phyloP scores from a whole-genome alignment of 768 basidiomycete species.

The Gymnopilus dilepis region DNA sequence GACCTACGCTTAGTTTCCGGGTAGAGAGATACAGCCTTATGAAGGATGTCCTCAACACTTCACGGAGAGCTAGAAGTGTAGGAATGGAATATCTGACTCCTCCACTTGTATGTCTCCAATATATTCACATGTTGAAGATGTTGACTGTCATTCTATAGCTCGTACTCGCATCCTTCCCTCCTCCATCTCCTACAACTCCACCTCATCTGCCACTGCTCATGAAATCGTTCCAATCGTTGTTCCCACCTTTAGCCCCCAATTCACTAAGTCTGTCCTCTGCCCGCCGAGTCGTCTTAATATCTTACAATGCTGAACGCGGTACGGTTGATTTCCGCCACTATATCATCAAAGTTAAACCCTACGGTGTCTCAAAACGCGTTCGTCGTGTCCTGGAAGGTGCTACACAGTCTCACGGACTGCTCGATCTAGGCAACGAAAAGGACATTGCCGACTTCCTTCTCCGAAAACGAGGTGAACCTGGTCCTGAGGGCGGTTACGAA shows the following conservation, averaged over 20 bases:
- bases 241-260: constrained; percentile 89
- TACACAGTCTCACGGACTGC: constrained; percentile 45
- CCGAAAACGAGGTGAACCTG: constrained; percentile 64
- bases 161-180: constrained; percentile 88
- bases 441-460: constrained; percentile 97
- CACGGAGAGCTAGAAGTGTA: constrained; percentile 71
- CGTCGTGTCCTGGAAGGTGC: constrained; percentile 81
- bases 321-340: constrained; percentile 95
- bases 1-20: constrained; percentile 93
- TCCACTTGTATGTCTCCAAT: constrained; percentile 73
- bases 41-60: constrained; percentile 77
- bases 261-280: constrained; percentile 84
- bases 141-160: constrained; percentile 53
- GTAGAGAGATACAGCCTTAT: constrained; percentile 91
- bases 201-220: constrained; percentile 89
- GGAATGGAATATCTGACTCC: constrained; percentile 92
- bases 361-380: constrained; percentile 92
- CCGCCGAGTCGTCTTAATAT: constrained; percentile 90
- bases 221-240: constrained; percentile 96
- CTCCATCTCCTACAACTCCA: constrained; percentile 73
- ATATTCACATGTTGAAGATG: background rate
- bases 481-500: constrained; percentile 76
- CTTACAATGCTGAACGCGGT: constrained; percentile 85
- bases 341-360: constrained; percentile 92
- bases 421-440: constrained; percentile 88